Percentiles rank a stretch among this genome's conserved stretches.
phyloP scores from a whole-genome alignment of 345 rosid species.

The Pistacia integerrima region DNA sequence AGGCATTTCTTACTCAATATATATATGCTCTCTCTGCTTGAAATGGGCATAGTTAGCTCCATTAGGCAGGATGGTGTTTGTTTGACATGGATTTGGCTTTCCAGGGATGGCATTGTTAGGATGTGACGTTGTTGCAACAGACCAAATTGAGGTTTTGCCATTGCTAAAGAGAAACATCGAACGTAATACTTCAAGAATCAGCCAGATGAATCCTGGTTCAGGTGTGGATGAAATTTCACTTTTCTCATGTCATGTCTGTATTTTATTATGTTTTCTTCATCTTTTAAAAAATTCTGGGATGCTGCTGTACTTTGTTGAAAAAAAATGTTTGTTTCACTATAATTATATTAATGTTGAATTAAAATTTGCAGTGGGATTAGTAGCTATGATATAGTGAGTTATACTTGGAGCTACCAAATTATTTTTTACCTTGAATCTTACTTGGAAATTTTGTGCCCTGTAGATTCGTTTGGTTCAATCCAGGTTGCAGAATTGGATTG shows the following conservation, averaged over 20 bases:
- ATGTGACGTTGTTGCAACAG: conserved; percentile 81
- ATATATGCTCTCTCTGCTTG: conserved; percentile 2
- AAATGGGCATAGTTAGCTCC: conserved; percentile 8
- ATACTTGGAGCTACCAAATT: not conserved
- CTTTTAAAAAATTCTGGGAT: not conserved
- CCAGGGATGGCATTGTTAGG: conserved; percentile 93
- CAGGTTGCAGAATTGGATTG: conserved; percentile 82
- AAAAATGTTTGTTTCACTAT: not conserved
- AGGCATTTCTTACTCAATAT: not conserved
- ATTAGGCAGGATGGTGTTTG: not conserved
- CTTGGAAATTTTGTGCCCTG: conserved; percentile 23
- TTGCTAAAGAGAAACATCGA: conserved; percentile 77
- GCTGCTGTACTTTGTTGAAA: not conserved
- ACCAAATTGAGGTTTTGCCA: conserved; percentile 80
- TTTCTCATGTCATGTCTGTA: not conserved
- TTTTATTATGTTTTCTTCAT: not conserved
- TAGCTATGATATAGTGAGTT: conserved; percentile 6
- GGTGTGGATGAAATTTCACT: conserved; percentile 32
- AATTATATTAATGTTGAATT: not conserved
- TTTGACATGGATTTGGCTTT: conserved; percentile 23
- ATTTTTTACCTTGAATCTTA: conserved; percentile 7
- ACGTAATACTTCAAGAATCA: conserved; percentile 71
- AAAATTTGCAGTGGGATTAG: not conserved
- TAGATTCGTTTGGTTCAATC: conserved; percentile 87
- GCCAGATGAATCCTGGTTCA: conserved; percentile 70